phyloP scores from a whole-genome alignment of 495 filamentous ascomycete genomes.

The Pyrenopolyporus hunteri region DNA sequence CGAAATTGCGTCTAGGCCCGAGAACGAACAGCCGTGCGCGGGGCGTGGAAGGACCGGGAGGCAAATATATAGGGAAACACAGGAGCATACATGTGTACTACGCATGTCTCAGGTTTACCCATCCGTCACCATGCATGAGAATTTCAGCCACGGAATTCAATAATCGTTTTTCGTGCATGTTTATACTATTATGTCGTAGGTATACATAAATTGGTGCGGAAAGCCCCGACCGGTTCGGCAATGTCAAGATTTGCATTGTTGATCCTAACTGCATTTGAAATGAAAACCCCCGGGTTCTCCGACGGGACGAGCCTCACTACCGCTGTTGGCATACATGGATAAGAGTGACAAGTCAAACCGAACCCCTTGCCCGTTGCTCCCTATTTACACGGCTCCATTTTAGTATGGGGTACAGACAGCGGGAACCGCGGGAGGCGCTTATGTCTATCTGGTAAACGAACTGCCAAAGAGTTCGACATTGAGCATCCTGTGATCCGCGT shows the following conservation, averaged over 20 bases:
- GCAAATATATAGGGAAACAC: not conserved
- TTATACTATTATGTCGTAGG: too few species aligned
- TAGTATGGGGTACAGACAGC: conserved; percentile 25
- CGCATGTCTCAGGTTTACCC: conserved; percentile 4
- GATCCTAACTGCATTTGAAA: conserved; percentile 23
- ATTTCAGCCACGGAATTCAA: not conserved
- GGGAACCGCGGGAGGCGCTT: too few species aligned
- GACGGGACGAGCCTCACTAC: conserved; percentile 9
- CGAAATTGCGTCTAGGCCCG: conserved; percentile 14
- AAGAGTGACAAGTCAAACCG: conserved; percentile 25
- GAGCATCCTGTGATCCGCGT: not conserved
- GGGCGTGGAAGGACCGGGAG: not conserved
- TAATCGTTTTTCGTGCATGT: conserved; percentile 16
- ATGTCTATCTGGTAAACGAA: not conserved
- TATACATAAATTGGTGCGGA: not conserved
- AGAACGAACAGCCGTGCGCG: conserved; percentile 14
- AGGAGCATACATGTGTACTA: not conserved
- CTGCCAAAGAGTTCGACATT: conserved; percentile 7
- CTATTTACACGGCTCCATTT: conserved; percentile 3
- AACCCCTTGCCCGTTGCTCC: conserved; percentile 11
- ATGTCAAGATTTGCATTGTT: conserved; percentile 17
- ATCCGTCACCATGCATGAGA: not conserved
- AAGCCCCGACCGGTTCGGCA: conserved; percentile 6
- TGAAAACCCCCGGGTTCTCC: conserved; percentile 7
- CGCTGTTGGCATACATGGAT: conserved; percentile 20